Base-by-base conservation (phyloP, 2,329 filamentous ascomycete species). In the Aspergillus piperis region DNA sequence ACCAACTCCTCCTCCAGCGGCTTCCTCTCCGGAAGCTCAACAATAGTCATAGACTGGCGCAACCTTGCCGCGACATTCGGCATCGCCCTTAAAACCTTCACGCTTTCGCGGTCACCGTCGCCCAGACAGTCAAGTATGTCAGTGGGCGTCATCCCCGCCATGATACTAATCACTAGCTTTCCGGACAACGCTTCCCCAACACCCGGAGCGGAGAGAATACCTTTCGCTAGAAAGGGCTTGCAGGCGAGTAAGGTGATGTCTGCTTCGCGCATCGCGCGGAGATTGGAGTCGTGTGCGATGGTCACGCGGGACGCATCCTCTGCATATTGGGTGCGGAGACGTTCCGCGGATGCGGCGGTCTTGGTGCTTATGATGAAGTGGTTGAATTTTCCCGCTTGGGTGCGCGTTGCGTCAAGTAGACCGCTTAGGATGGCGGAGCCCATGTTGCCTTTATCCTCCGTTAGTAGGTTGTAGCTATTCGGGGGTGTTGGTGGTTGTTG, bases 81-180 rank as follows among this genome's bases (percentile, higher is more conserved):
- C 13, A 82, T 78, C 0, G 75, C 78, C 21, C 79, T n/a, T n/a
- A n/a, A n/a, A n/a, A n/a, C n/a, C 1, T 69, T 19, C 7, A 38
- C 1, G n/a, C 3, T 38, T 11, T 53, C 5, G 5, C 3, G 15
- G 10, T 57, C 19, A 5, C 15, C 13, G n/a, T 44, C 30, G 38
- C 75, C 71, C 0, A 80, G 65, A 8, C 64, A 68, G 1, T 56
- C 41, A 58, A 75, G 71, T 1, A 81, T 64, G 44, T 72, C 69
- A 2, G 65, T 60, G 8, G 72, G 70, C 1, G 77, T 74, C 74
- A 76, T 81, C 0, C 82, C 82, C 0, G 81, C 82, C 2, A 77
- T 76, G 0, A 84, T 74, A 61, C 81, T 83, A 66, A 84, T 79
- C 10, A 84, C 63, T 1, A 83, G 70, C 62, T 83, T 84, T 3